Evolutionary conservation across 2,329 filamentous ascomycete species (phyloP), one percentile per base, ranked within the genome.

Genomic region (Hymenoscyphus scutula): DNA sequence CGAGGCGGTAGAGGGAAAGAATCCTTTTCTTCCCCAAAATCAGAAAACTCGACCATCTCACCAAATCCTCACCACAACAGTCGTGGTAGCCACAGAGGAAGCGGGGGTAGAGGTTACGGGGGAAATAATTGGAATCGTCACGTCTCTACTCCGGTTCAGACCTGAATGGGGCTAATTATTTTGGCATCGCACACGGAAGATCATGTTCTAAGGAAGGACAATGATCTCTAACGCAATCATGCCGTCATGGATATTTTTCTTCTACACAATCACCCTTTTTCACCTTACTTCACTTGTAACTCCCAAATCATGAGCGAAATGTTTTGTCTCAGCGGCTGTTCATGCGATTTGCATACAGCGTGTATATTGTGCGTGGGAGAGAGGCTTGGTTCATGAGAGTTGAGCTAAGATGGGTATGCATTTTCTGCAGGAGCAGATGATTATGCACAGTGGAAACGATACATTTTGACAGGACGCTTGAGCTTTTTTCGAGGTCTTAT

Each of bases 271-370:
- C 62, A 62, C 63, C 59, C 56, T 62, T 67, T 72, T 72, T 66
- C 64, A 65, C 62, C 60, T 62, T 72, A 72, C 45, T 51, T 51
- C 68, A 69, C 62, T 71, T 73, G 71, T 73, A 73, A 72, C 71
- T 70, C 62, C 15, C 45, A 25, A 51, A 68, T 53, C 48, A 69
- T 60, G 70, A 67, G 51, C 51, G 58, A 53, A 60, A 55, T 69
- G 67, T 67, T 70, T 51, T 72, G 67, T 72, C 64, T 69, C 65
- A 65, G 65, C 64, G 64, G 70, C 69, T 68, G 63, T 64, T 53
- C 27, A 41, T 70, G 69, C 69, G 68, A 65, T 68, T 71, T 63
- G 68, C 65, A 65, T 63, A 66, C 67, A 53, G 70, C 69, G 64
- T 73, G 71, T 70, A 72, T 57, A 71, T 67, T 70, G 66, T 68